A percentile compares a stretch with the other conserved stretches of the same genome.
Conservation (phyloP, 1,284 basidiomycete genomes). For the Polyporus tsugae region DNA sequence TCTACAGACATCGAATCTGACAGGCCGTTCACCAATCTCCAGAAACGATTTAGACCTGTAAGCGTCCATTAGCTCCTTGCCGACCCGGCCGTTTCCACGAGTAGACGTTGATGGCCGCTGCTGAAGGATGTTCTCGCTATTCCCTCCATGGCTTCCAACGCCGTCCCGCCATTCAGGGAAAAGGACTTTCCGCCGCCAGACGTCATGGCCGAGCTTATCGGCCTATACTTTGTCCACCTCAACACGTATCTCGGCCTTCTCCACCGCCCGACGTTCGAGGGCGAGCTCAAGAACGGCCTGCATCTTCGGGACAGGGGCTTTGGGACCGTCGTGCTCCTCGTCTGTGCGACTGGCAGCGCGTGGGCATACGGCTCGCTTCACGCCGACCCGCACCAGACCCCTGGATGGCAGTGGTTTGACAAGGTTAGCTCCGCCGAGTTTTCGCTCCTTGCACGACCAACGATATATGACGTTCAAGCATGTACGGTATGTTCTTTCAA, state of each 20-base stretch:
- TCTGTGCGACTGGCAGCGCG: slow-evolving; percentile 75
- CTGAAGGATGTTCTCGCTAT: neutral
- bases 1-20: neutral
- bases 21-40: neutral
- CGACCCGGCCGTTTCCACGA: neutral
- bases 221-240: slow-evolving; percentile 71
- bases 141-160: neutral
- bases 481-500: slow-evolving; percentile 40
- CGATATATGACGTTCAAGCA: slow-evolving; percentile 75
- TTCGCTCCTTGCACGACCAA: slow-evolving; percentile 63
- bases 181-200: slow-evolving; percentile 57
- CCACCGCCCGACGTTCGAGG: slow-evolving; percentile 79
- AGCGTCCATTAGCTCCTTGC: neutral
- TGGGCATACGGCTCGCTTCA: neutral
- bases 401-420: slow-evolving; percentile 78
- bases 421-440: slow-evolving; percentile 66
- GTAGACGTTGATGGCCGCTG: neutral
- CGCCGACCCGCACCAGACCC: slow-evolving; percentile 56
- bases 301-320: slow-evolving; percentile 70
- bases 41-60: neutral
- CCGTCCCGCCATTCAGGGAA: neutral
- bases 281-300: slow-evolving; percentile 57
- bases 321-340: slow-evolving; percentile 71
- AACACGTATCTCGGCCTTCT: slow-evolving; percentile 76
- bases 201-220: slow-evolving; percentile 66